Conservation (phyloP, 2,329 filamentous ascomycete genomes). For the Calonectria naviculata region DNA sequence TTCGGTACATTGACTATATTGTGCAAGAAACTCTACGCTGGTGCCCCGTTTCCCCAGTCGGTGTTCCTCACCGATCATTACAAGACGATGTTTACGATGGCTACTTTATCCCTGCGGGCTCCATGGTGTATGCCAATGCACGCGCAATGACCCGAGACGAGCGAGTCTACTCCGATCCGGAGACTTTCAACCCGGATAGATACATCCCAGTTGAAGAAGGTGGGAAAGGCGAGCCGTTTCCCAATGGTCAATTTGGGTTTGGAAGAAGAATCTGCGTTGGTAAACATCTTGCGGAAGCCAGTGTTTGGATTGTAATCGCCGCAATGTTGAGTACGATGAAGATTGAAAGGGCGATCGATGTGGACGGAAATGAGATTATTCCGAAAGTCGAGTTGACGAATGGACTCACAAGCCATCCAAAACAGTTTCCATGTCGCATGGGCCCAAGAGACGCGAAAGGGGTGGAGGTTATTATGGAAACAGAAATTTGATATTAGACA, state of each 20-base stretch:
- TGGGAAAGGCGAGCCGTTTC: constrained; percentile 18
- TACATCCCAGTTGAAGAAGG: constrained; percentile 12
- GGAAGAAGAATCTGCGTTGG: constrained; percentile 18
- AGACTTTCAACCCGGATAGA: constrained; percentile 18
- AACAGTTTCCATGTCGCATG: constrained; percentile 14
- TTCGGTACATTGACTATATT: constrained; percentile 20
- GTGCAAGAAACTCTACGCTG: constrained; percentile 21
- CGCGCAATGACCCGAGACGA: constrained; percentile 15
- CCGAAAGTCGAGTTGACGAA: constrained; percentile 18
- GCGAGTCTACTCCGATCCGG: constrained; percentile 5
- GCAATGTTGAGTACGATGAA: constrained; percentile 20
- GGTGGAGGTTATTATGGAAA: constrained; percentile 10
- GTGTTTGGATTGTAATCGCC: constrained; percentile 18
- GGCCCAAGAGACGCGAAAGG: constrained; percentile 9
- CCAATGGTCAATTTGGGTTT: constrained; percentile 20
- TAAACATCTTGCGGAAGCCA: constrained; percentile 12
- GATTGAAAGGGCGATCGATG: constrained; percentile 13
- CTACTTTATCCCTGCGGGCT: constrained; percentile 19
- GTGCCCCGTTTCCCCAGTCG: constrained; percentile 22
- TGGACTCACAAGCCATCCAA: constrained; percentile 17
- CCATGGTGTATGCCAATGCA: constrained; percentile 21
- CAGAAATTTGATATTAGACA: not conserved
- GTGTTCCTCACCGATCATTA: constrained; percentile 15
- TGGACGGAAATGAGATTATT: constrained; percentile 9
- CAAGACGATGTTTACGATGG: constrained; percentile 19